Percentiles rank a stretch among this genome's conserved stretches.
Evolutionary conservation across 805 yeast species (phyloP).

Genomic region (Barnettozyma botsteinii): DNA sequence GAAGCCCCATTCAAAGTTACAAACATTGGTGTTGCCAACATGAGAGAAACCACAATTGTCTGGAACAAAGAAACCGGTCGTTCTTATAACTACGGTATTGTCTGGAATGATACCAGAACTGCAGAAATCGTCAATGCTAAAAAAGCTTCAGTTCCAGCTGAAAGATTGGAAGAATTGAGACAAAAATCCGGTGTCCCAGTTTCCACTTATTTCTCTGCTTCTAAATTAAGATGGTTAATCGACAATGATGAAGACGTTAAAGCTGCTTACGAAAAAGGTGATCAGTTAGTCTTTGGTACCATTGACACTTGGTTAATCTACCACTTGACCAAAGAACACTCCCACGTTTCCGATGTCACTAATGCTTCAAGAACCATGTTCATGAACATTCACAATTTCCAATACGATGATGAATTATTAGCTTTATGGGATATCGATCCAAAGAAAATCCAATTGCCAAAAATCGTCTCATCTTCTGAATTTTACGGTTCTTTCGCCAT

Average conservation of each 20-base stretch:
- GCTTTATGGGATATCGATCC: conserved; percentile 77
- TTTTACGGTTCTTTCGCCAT: conserved; percentile 65
- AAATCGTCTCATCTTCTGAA: conserved; percentile 73
- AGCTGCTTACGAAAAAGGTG: conserved; percentile 66
- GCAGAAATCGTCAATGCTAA: conserved; percentile 61
- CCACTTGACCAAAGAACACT: conserved; percentile 64
- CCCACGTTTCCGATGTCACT: conserved; percentile 79
- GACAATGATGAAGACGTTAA: conserved; percentile 68
- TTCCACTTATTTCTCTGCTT: conserved; percentile 87
- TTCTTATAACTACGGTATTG: conserved; percentile 75
- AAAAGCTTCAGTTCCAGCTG: conserved; percentile 46
- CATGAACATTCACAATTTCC: conserved; percentile 70
- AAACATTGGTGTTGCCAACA: conserved; percentile 86
- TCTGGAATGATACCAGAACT: conserved; percentile 94
- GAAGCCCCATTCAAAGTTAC: conserved; percentile 55
- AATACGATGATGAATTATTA: conserved; percentile 72
- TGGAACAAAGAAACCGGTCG: conserved; percentile 90
- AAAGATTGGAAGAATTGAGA: conserved; percentile 50
- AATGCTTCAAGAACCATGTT: conserved; percentile 90
- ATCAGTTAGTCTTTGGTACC: conserved; percentile 85
- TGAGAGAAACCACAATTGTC: conserved; percentile 89
- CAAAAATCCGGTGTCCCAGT: conserved; percentile 78
- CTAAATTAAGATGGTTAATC: conserved; percentile 83
- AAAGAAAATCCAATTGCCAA: conserved; percentile 59
- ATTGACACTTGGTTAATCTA: conserved; percentile 92